Conservation (phyloP, 495 filamentous ascomycete species). For the Penicillium mononematosum region DNA sequence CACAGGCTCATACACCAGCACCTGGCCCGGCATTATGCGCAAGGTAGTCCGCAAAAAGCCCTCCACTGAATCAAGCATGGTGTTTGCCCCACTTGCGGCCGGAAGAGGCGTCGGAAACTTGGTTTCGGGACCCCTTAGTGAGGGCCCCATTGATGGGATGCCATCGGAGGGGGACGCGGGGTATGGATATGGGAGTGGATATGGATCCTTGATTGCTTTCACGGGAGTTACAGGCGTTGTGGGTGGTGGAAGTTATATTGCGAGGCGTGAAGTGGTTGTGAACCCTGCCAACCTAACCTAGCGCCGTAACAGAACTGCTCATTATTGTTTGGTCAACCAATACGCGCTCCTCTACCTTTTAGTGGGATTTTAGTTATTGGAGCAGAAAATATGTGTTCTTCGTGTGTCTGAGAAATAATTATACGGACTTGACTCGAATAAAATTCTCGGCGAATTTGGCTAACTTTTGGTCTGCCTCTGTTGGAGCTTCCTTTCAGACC, state of each 20-base stretch:
- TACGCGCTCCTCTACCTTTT: neutral
- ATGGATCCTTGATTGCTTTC: conserved; percentile 42
- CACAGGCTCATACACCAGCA: conserved; percentile 54
- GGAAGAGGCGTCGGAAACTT: conserved; percentile 62
- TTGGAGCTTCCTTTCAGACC: no score
- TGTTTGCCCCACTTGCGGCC: conserved; percentile 56
- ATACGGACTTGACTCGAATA: neutral
- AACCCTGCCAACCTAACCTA: neutral
- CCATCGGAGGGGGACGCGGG: conserved; percentile 10
- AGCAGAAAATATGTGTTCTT: no score
- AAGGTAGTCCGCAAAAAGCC: conserved; percentile 39
- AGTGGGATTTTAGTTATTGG: no score
- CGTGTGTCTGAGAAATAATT: neutral
- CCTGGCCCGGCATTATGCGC: conserved; percentile 58
- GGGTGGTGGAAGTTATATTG: conserved; percentile 35
- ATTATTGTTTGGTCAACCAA: neutral
- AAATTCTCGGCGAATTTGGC: neutral
- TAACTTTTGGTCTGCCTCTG: neutral
- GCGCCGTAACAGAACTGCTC: neutral
- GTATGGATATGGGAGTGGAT: conserved; percentile 38
- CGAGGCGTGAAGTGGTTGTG: conserved; percentile 17
- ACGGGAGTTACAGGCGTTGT: conserved; percentile 42
- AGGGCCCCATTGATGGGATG: conserved; percentile 40
- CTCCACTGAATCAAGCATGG: conserved; percentile 48
- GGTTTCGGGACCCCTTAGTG: conserved; percentile 55